phyloP scores from a whole-genome alignment of 2,329 filamentous ascomycete species.

The Trichocomaceae sp. region DNA sequence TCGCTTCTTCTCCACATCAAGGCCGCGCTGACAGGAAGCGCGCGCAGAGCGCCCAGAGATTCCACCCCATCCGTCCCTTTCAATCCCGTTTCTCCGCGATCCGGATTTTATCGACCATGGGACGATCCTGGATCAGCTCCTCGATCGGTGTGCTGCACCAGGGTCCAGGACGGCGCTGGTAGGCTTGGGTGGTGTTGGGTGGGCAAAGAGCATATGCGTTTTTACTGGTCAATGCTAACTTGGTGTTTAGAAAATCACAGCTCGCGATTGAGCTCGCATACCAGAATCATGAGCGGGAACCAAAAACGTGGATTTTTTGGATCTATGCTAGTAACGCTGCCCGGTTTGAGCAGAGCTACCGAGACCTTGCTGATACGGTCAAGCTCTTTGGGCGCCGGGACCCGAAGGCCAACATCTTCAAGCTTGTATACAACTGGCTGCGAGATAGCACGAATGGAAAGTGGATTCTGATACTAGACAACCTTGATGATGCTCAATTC shows the following conservation, averaged over 20 bases:
- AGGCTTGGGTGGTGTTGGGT: constrained; percentile 27
- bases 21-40: too few relatives aligned
- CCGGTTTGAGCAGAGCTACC: constrained; percentile 30
- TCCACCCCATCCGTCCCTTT: too few relatives aligned
- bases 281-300: constrained; percentile 18
- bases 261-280: constrained; percentile 35
- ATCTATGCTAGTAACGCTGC: constrained; percentile 28
- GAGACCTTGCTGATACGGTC: constrained; percentile 27
- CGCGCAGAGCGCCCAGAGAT: too few relatives aligned
- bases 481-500: constrained; percentile 17
- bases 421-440: constrained; percentile 21
- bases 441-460: constrained; percentile 15
- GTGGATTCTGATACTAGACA: constrained; percentile 23
- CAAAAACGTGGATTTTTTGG: constrained; percentile 32
- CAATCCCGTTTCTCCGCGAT: too few relatives aligned
- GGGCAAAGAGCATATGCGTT: not conserved
- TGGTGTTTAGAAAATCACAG: constrained; percentile 26
- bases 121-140: constrained; percentile 2
- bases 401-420: constrained; percentile 26
- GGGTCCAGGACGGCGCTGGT: constrained; percentile 25
- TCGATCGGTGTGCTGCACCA: constrained; percentile 8
- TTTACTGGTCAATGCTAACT: not conserved
- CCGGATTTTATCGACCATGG: too few relatives aligned
- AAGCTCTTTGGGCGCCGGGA: constrained; percentile 26
- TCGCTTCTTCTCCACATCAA: too few relatives aligned